Evolutionary conservation across 2,329 filamentous ascomycete genomes (phyloP), one percentile per base, ranked within the genome.

Genomic region (Westerdykella aurantiaca): DNA sequence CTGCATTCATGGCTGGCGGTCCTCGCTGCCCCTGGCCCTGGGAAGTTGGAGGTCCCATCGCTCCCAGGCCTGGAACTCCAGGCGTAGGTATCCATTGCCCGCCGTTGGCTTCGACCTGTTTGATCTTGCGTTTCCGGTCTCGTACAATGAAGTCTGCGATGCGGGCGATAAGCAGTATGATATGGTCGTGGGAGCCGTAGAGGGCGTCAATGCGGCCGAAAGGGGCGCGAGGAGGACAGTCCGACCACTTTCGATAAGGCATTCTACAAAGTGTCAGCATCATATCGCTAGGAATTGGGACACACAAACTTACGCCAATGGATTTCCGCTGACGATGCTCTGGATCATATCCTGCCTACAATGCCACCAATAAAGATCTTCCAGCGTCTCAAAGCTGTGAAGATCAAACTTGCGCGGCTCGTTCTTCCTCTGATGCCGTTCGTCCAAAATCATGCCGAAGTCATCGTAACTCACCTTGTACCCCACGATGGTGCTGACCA

Each of bases 341-440:
- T 96, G 91, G 55, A 91, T 94, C 7, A 86, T 81, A 64, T 97
- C 93, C 73, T 96, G 93, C 67, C 95, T 95, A 56, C 80, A 84
- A 63, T 90, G 96, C 86, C 89, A 96, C 90, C 91, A 98, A 61
- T 86, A 94, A 5, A 97, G 70, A 67, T 97, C 93, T 51, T 86
- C 81, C 33, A 93, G 75, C 13, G 86, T 83, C 57, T 93, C 86
- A 58, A 86, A 95, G 34, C 79, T 82, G 49, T 88, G 83, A 38
- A 95, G 76, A 48, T 97, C 90, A 13, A 69, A 39, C 51, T 56
- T 50, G 29, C 49, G 48, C 39, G 58, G 46, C 11, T 55, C 34
- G 48, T 72, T 72, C 13, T 9, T 69, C 67, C 23, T 72, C 41
- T 46, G 16, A 48, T 51, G 21, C 50, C 49, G 3, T 42, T 69